Percentiles rank a stretch among this genome's conserved stretches.
These are phyloP conservation scores for Pachysolen tannophilus DNA, from an alignment of 805 yeast genomes.

Conservation along the genomic window DNA sequence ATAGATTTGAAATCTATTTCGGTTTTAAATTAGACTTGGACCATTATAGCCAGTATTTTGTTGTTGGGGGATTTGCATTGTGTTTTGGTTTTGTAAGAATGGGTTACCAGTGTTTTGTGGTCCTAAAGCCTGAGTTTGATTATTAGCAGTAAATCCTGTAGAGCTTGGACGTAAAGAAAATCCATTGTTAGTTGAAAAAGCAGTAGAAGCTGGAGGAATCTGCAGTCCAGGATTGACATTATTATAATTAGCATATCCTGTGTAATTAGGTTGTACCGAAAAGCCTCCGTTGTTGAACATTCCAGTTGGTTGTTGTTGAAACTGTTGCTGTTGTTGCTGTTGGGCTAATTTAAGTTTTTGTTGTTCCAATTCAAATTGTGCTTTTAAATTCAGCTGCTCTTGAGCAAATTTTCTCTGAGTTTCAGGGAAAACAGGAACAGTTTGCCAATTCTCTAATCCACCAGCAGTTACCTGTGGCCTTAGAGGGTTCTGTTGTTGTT, in stretches of 20 bases:
- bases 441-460: slow-evolving; percentile 49
- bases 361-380: slow-evolving; percentile 11
- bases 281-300: neutral
- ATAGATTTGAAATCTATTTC: no score
- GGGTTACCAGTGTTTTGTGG: slow-evolving; percentile 8
- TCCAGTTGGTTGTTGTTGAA: slow-evolving; percentile 10
- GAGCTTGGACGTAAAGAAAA: neutral
- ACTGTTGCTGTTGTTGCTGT: slow-evolving; percentile 15
- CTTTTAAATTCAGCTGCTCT: slow-evolving; percentile 13
- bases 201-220: slow-evolving; percentile 9
- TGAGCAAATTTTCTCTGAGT: slow-evolving; percentile 23
- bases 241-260: neutral
- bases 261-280: neutral
- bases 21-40: neutral
- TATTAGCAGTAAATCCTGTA: neutral
- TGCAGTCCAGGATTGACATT: no score
- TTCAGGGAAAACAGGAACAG: slow-evolving; percentile 52
- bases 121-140: neutral
- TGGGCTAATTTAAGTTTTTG: slow-evolving; percentile 18
- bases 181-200: neutral
- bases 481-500: slow-evolving; percentile 18
- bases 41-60: neutral
- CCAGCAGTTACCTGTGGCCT: slow-evolving; percentile 51
- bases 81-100: slow-evolving; percentile 1
- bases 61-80: neutral